These are phyloP conservation scores for Nannochloropsis salina DNA, from an alignment of 108 stramenopile genomes.

Conservation along the genomic window DNA sequence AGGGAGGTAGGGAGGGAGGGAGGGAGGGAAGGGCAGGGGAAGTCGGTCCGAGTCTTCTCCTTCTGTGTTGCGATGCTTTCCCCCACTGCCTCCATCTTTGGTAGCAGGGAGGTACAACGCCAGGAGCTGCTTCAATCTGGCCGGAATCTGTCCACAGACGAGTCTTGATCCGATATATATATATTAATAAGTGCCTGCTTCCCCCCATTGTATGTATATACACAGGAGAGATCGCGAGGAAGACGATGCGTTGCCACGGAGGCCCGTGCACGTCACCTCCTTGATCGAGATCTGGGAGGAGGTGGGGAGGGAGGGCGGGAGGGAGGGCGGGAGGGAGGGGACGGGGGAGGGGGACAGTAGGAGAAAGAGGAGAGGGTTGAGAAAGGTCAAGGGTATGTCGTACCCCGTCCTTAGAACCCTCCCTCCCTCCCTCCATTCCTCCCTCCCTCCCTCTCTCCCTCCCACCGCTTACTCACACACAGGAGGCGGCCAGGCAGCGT, in stretches of 20 bases:
- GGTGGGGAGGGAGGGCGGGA: slow-evolving; percentile 25
- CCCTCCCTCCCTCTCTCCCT: not conserved
- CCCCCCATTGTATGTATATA: too few species aligned
- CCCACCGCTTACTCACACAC: too few species aligned
- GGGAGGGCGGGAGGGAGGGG: slow-evolving; percentile 26
- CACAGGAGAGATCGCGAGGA: not conserved
- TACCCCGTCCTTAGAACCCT: not conserved
- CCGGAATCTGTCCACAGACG: too few species aligned
- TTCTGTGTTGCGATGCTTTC: too few species aligned
- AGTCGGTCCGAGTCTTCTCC: not conserved
- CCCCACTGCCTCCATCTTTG: too few species aligned
- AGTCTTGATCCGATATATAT: too few species aligned
- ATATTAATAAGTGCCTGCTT: too few species aligned
- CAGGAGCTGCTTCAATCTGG: too few species aligned
- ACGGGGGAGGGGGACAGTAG: not conserved
- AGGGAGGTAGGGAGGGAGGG: slow-evolving; percentile 33
- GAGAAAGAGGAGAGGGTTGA: not conserved
- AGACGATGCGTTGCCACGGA: not conserved
- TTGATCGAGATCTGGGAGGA: slow-evolving; percentile 49
- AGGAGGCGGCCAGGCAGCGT: not conserved
- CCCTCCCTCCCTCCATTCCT: not conserved
- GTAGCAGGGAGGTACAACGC: too few species aligned
- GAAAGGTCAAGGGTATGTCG: not conserved
- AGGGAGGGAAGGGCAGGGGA: not conserved
- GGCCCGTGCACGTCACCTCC: slow-evolving; percentile 36